A percentile compares a stretch with the other conserved stretches of the same genome.
Evolutionary conservation across 2,329 filamentous ascomycete species (phyloP).

Genomic region (Coleophoma crateriformis): DNA sequence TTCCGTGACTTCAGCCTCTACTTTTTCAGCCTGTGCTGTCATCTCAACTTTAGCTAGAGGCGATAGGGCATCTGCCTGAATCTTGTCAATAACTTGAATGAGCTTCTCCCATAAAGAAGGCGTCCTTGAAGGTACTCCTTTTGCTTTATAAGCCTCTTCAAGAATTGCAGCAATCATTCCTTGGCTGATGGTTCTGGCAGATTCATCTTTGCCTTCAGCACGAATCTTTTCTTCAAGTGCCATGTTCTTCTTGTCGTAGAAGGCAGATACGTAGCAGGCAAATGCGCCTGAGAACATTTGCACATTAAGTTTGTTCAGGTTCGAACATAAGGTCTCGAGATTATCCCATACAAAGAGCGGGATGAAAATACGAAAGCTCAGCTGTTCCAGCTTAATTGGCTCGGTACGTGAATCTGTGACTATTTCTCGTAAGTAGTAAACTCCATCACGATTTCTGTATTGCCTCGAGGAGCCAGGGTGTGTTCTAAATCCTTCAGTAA

Average conservation of each 20-base stretch:
- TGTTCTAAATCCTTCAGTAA: not conserved
- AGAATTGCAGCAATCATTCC: not conserved
- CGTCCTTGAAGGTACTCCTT: not conserved
- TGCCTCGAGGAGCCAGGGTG: not conserved
- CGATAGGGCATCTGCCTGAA: too few species aligned
- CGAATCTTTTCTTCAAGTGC: not conserved
- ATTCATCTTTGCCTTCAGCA: not conserved
- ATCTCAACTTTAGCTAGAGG: too few species aligned
- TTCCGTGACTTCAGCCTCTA: not conserved
- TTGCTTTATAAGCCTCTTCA: not conserved
- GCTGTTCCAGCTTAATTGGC: slow-evolving; percentile 5
- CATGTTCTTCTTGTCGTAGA: not conserved
- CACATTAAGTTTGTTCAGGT: not conserved
- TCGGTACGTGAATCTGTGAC: not conserved
- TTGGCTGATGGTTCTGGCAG: not conserved
- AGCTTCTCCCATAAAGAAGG: too few species aligned
- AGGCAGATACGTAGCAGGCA: not conserved
- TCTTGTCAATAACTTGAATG: too few species aligned
- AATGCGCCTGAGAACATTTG: not conserved
- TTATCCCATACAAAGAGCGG: slow-evolving; percentile 4
- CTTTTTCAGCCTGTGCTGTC: too few species aligned
- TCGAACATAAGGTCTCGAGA: not conserved
- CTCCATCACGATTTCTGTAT: not conserved
- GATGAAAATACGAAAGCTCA: slow-evolving; percentile 3
- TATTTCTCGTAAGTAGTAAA: not conserved